A percentile compares a stretch with the other conserved stretches of the same genome.
phyloP scores from a whole-genome alignment of 2,329 filamentous ascomycete species.

The Monosporascus sp. region DNA sequence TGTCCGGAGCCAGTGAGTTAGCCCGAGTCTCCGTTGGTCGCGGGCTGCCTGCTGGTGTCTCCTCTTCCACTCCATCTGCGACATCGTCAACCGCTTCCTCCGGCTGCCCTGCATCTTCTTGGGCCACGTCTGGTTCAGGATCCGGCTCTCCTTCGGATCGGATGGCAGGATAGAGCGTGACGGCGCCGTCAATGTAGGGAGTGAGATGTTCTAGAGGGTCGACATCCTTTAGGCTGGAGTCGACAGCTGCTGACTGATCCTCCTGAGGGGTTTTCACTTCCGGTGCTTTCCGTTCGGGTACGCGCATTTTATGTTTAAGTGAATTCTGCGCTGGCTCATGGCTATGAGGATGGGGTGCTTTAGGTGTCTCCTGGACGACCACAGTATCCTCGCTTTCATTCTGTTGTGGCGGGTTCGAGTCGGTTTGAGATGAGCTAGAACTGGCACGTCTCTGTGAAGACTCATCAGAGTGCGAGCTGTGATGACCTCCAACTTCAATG shows the following conservation, averaged over 20 bases:
- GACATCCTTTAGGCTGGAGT: conserved; percentile 2
- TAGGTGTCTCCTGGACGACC: neutral
- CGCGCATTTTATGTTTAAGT: neutral
- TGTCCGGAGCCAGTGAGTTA: conserved; percentile 30
- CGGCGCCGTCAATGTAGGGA: conserved; percentile 20
- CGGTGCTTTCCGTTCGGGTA: neutral
- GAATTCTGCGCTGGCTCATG: neutral
- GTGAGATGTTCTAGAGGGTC: conserved; percentile 21
- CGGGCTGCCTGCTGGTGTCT: conserved; percentile 26
- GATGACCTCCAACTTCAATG: conserved; percentile 48
- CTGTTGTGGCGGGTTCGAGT: conserved; percentile 10
- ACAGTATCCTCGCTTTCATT: neutral
- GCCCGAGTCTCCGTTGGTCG: conserved; percentile 25
- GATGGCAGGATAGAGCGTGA: conserved; percentile 18
- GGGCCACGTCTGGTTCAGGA: conserved; percentile 9
- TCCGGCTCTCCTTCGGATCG: conserved; percentile 6
- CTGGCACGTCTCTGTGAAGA: conserved; percentile 26
- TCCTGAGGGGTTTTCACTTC: neutral
- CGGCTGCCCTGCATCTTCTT: conserved; percentile 17
- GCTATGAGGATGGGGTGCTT: neutral
- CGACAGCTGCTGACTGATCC: neutral
- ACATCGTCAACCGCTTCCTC: conserved; percentile 18
- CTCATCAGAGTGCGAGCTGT: conserved; percentile 27
- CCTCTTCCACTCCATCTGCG: conserved; percentile 19
- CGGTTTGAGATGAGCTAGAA: conserved; percentile 19